Evolutionary conservation across 352 stramenopile genomes (phyloP).

Genomic region (Phytophthora foliorum): DNA sequence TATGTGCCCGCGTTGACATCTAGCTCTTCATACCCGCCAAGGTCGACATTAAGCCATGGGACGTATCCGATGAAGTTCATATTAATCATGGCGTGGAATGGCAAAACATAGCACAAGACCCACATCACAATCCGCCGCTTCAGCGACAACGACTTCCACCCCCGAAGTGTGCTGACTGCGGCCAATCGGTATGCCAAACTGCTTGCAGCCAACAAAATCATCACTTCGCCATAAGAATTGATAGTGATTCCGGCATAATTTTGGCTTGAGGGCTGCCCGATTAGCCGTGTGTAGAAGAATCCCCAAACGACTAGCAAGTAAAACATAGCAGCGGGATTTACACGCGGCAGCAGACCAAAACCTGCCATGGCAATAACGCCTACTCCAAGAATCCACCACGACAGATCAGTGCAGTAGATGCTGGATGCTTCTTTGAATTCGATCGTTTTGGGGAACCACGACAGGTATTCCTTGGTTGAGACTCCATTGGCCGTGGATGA

Average conservation of each 20-base stretch:
- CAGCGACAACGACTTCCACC: slow-evolving; percentile 45
- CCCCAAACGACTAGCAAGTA: slow-evolving; percentile 66
- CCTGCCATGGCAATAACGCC: slow-evolving; percentile 51
- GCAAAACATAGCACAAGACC: slow-evolving; percentile 69
- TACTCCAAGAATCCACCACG: slow-evolving; percentile 71
- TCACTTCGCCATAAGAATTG: slow-evolving; percentile 63
- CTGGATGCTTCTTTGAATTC: slow-evolving; percentile 71
- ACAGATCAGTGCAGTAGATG: slow-evolving; percentile 73
- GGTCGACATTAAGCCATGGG: slow-evolving; percentile 77
- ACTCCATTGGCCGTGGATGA: slow-evolving; percentile 64
- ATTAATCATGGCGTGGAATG: slow-evolving; percentile 79
- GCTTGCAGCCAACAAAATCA: slow-evolving; percentile 68
- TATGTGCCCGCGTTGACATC: slow-evolving; percentile 69
- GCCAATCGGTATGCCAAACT: slow-evolving; percentile 55
- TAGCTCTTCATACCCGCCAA: slow-evolving; percentile 68
- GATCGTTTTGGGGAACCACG: slow-evolving; percentile 89
- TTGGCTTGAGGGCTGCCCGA: slow-evolving; percentile 66
- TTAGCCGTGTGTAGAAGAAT: slow-evolving; percentile 78
- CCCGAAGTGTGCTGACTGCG: slow-evolving; percentile 54
- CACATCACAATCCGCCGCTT: slow-evolving; percentile 61
- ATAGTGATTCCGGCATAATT: slow-evolving; percentile 69
- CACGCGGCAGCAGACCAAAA: slow-evolving; percentile 59
- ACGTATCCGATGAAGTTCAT: slow-evolving; percentile 81
- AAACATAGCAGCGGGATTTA: slow-evolving; percentile 57
- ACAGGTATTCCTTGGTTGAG: slow-evolving; percentile 53